A percentile compares a stretch with the other conserved stretches of the same genome.
Conservation (phyloP, 2,329 filamentous ascomycete genomes). For the Rhynchosporium graminicola region DNA sequence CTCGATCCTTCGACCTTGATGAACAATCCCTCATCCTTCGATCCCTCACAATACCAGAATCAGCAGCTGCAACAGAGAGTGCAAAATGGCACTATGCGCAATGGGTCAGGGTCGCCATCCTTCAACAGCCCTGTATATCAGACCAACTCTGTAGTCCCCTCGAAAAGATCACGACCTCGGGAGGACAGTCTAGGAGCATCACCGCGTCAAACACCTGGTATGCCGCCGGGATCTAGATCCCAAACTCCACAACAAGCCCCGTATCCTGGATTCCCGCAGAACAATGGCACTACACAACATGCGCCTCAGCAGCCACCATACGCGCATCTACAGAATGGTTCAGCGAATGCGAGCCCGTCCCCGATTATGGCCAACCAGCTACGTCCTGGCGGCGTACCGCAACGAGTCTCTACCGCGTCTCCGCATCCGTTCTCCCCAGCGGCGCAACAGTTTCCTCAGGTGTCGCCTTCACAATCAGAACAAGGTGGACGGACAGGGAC, state of each 20-base stretch:
- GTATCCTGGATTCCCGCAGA: constrained; percentile 70
- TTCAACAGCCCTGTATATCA: constrained; percentile 80
- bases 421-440: constrained; percentile 87
- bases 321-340: constrained; percentile 80
- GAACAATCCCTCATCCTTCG: constrained; percentile 60
- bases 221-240: constrained; percentile 80
- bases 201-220: constrained; percentile 72
- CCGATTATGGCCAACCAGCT: constrained; percentile 87
- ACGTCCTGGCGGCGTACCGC: constrained; percentile 68
- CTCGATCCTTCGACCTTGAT: constrained; percentile 68
- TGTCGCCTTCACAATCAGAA: constrained; percentile 76
- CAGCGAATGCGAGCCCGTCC: constrained; percentile 84
- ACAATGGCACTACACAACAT: constrained; percentile 60
- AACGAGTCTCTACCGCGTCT: constrained; percentile 86
- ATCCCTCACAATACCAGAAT: constrained; percentile 53
- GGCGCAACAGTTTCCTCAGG: constrained; percentile 71
- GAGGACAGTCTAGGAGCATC: constrained; percentile 86
- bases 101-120: constrained; percentile 76
- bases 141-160: constrained; percentile 83
- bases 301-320: constrained; percentile 67
- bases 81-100: constrained; percentile 83
- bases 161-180: constrained; percentile 78
- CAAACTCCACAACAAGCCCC: constrained; percentile 84
- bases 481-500: constrained; percentile 66
- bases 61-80: constrained; percentile 57